Evolutionary conservation across 164 flowering plant species (phyloP), one percentile per base, ranked within the genome.

Genomic region (Nymphaea colorata): DNA sequence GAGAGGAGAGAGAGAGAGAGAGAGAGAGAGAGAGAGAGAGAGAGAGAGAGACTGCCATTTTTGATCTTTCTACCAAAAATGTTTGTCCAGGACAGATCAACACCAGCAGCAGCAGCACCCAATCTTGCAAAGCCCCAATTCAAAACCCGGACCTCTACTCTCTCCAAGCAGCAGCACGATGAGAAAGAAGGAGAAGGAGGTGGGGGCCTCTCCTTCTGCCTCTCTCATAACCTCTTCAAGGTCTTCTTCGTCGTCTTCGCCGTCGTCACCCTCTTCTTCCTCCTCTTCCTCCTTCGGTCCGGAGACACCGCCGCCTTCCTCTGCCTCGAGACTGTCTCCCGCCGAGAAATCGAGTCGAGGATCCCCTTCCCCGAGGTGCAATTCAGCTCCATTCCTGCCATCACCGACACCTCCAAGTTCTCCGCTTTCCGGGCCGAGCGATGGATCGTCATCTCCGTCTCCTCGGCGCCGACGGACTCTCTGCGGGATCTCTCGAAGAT

Each of bases 391-490:
- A 74, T 91, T 62, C 41, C 66, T 2, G 68, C 77, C 62, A 80
- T 90, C 61, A 2, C 67, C 5, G 99, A 92, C 69, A 81, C 68
- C 6, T 76, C 93, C 0, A 84, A 86, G 2, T 90, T 78, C 74
- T 68, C 89, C 10, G 78, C 74, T 47, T 94, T 94, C 73, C 82
- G 86, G 44, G 77, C 96, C 2, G 96, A 90, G 69, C 74, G 80
- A 8, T 94, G 99, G 99, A 86, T 94, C 66, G 79, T 94, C 8
- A 94, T 91, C 12, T 87, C 96, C 0, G 98, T 91, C 4, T 84
- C 93, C 2, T 66, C 64, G 67, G 75, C 84, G 44, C 96, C 98
- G 2, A 73, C 85, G 1, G 91, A 90, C 67, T 71, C 89, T 62
- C 75, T 94, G 43, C 76, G 75, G 10, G 81, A 67, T 55, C 81